Conservation (phyloP, 106 monocot species). For the Chionographis japonica region DNA sequence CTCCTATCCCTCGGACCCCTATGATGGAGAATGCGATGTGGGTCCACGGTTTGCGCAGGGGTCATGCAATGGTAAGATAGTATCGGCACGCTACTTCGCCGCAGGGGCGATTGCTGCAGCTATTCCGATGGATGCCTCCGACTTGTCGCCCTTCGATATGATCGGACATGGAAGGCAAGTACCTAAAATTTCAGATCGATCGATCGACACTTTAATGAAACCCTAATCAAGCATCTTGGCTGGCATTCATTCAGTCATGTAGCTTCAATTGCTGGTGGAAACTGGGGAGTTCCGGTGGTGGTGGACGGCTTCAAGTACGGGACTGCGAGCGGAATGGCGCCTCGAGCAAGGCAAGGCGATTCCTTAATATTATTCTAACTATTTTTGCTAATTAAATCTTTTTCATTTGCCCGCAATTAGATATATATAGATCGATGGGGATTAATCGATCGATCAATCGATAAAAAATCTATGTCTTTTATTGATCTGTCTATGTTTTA, state of each 20-base stretch:
- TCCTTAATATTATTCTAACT: not conserved
- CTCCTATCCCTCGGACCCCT: not conserved
- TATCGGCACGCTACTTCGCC: slow-evolving; percentile 57
- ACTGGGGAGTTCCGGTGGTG: slow-evolving; percentile 61
- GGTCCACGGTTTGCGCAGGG: slow-evolving; percentile 38
- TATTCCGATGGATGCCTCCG: slow-evolving; percentile 34
- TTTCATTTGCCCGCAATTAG: too few relatives aligned
- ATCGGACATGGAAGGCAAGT: slow-evolving; percentile 77
- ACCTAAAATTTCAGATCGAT: not conserved
- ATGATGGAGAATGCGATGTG: slow-evolving; percentile 22
- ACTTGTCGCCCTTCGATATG: slow-evolving; percentile 63
- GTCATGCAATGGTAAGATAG: slow-evolving; percentile 89
- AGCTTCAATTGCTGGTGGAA: slow-evolving; percentile 80
- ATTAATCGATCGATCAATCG: not conserved
- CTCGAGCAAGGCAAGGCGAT: slow-evolving; percentile 50
- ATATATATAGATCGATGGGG: too few relatives aligned
- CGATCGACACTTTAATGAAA: too few relatives aligned
- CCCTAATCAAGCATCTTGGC: too few relatives aligned
- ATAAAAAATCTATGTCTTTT: not conserved
- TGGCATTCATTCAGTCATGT: slow-evolving; percentile 46
- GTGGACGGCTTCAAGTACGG: slow-evolving; percentile 67
- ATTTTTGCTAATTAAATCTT: not conserved
- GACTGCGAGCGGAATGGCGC: slow-evolving; percentile 85
- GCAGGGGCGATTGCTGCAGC: slow-evolving; percentile 34
- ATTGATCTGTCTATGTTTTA: too few relatives aligned